A percentile compares a stretch with the other conserved stretches of the same genome.
phyloP scores from a whole-genome alignment of 2,329 filamentous ascomycete species.

The Ceratocystis papillata region DNA sequence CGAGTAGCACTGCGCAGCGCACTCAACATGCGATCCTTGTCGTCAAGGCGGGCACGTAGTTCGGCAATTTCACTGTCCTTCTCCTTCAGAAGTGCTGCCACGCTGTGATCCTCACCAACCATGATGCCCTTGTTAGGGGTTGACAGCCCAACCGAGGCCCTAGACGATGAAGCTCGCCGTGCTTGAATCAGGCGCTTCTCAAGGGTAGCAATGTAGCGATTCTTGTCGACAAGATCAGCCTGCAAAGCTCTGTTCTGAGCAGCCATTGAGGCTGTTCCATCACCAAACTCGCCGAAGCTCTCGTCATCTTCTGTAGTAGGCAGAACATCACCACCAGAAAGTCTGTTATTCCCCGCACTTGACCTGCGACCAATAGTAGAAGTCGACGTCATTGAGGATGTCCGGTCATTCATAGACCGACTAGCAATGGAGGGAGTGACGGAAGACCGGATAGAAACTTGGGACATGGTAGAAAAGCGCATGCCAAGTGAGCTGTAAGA shows the following conservation, averaged over 20 bases:
- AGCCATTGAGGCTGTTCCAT: slow-evolving; percentile 69
- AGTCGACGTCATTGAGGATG: slow-evolving; percentile 55
- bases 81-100: slow-evolving; percentile 63
- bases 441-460: slow-evolving; percentile 55
- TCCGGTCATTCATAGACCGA: slow-evolving; percentile 47
- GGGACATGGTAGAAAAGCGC: slow-evolving; percentile 51
- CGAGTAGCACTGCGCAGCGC: slow-evolving; percentile 76
- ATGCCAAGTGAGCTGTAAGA: slow-evolving; percentile 58
- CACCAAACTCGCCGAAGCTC: slow-evolving; percentile 68
- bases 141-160: slow-evolving; percentile 64
- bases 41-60: slow-evolving; percentile 76
- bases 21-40: slow-evolving; percentile 87
- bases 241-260: slow-evolving; percentile 89
- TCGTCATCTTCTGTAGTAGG: slow-evolving; percentile 50
- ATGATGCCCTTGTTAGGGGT: slow-evolving; percentile 51
- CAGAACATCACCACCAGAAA: slow-evolving; percentile 34
- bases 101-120: slow-evolving; percentile 68
- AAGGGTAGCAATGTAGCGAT: slow-evolving; percentile 85
- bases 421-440: slow-evolving; percentile 51
- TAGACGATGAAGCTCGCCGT: slow-evolving; percentile 75
- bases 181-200: slow-evolving; percentile 89
- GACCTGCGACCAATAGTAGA: slow-evolving; percentile 49
- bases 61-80: slow-evolving; percentile 90
- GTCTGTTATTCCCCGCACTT: slow-evolving; percentile 35
- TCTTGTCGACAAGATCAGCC: slow-evolving; percentile 92